phyloP scores from a whole-genome alignment of 148 eudicot species.

The Cornus kousa region DNA sequence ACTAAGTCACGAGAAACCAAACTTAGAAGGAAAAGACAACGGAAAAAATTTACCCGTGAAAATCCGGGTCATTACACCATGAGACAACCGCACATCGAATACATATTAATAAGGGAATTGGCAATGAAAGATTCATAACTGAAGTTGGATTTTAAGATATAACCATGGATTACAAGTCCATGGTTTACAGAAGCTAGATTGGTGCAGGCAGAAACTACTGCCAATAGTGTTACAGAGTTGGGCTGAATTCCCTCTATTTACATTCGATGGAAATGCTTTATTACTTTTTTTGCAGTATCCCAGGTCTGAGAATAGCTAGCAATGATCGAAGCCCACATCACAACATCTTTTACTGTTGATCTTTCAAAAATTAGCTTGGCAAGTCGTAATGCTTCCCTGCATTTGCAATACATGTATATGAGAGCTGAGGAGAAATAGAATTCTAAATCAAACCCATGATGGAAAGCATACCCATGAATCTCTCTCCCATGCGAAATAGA shows the following conservation, averaged over 20 bases:
- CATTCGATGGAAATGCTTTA: slow-evolving; percentile 38
- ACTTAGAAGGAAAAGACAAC: too few relatives aligned
- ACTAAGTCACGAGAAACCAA: too few relatives aligned
- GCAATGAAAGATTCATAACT: slow-evolving; percentile 18
- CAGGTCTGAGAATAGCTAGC: slow-evolving; percentile 28
- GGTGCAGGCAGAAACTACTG: slow-evolving; percentile 40
- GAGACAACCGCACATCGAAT: slow-evolving; percentile 43
- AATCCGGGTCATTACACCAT: too few relatives aligned
- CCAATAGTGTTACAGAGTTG: slow-evolving; percentile 37
- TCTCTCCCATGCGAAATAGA: slow-evolving; percentile 31
- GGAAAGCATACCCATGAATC: slow-evolving; percentile 50
- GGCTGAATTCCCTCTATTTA: slow-evolving; percentile 37
- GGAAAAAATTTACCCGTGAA: too few relatives aligned
- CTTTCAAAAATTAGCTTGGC: slow-evolving; percentile 26
- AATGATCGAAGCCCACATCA: slow-evolving; percentile 50
- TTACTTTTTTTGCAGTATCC: slow-evolving; percentile 26
- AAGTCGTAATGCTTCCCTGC: slow-evolving; percentile 11
- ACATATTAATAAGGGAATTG: slow-evolving; percentile 47
- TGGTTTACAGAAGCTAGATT: slow-evolving; percentile 22
- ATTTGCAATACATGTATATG: slow-evolving; percentile 31
- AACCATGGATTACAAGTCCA: slow-evolving; percentile 36
- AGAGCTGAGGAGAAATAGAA: slow-evolving; percentile 36
- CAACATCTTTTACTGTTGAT: slow-evolving; percentile 31
- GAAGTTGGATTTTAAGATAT: slow-evolving; percentile 32
- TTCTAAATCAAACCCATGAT: slow-evolving; percentile 39